A percentile compares a stretch with the other conserved stretches of the same genome.
These are phyloP conservation scores for Ephemerocybe angulata DNA, from an alignment of 768 basidiomycete species.

Conservation along the genomic window DNA sequence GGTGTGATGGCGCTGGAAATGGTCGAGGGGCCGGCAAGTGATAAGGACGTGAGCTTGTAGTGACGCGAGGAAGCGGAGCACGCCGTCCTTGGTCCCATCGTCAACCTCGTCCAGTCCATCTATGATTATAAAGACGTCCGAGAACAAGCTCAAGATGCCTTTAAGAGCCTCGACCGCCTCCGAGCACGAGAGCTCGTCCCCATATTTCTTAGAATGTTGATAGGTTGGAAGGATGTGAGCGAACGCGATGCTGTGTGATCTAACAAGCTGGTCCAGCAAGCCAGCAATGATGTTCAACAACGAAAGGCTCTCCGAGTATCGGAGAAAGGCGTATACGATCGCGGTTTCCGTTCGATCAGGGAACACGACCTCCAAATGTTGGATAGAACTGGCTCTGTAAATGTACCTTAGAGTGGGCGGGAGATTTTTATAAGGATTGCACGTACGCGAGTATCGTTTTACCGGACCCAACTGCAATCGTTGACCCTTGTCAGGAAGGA, in stretches of 20 bases:
- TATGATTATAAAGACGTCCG: not conserved
- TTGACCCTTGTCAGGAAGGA: too few relatives aligned
- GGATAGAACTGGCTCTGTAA: not conserved
- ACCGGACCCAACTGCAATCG: constrained; percentile 3
- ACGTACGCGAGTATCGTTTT: constrained; percentile 7
- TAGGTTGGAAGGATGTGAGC: not conserved
- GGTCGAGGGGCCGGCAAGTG: not conserved
- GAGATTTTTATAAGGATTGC: too few relatives aligned
- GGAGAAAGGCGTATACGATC: constrained; percentile 1
- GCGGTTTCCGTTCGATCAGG: not conserved
- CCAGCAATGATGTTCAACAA: not conserved
- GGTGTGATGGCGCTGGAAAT: not conserved
- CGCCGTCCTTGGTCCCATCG: not conserved
- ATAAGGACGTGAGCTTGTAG: not conserved
- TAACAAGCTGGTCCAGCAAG: not conserved
- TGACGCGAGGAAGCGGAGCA: not conserved
- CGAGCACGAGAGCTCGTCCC: not conserved
- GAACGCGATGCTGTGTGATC: not conserved
- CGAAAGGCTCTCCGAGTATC: not conserved
- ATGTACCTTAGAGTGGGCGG: too few relatives aligned
- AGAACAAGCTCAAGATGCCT: not conserved
- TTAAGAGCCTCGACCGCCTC: not conserved
- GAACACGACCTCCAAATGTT: not conserved
- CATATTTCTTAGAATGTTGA: not conserved
- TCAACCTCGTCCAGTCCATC: constrained; percentile 3